Evolutionary conservation across 306 rosid species (phyloP).

Genomic region (Casuarina equisetifolia): DNA sequence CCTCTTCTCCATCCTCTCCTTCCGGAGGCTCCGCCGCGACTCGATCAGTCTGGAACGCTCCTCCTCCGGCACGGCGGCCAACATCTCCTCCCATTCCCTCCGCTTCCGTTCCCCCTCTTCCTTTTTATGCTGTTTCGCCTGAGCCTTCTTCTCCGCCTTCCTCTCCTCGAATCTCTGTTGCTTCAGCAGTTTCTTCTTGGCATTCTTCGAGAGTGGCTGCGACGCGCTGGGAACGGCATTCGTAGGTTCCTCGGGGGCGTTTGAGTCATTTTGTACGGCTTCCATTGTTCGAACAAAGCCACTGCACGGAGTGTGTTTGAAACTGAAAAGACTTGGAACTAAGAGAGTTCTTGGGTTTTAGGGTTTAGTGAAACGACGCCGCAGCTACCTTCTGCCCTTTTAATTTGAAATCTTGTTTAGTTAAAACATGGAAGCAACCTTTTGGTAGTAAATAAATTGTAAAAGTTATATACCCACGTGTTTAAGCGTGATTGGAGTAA

Average conservation of each 20-base stretch:
- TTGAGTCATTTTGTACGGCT: conserved; percentile 20
- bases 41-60: conserved; percentile 68
- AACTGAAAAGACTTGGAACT: neutral
- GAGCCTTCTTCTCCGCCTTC: conserved; percentile 83
- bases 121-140: conserved; percentile 62
- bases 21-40: conserved; percentile 59
- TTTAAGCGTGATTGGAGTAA: too few species aligned
- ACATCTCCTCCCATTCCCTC: conserved; percentile 78
- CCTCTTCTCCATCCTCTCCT: conserved; percentile 79
- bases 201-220: conserved; percentile 56
- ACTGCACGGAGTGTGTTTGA: neutral
- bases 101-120: conserved; percentile 62
- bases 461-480: too few species aligned
- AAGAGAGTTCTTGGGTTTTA: neutral
- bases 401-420: too few species aligned
- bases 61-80: conserved; percentile 52
- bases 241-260: conserved; percentile 1
- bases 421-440: too few species aligned
- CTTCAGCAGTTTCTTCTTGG: conserved; percentile 68
- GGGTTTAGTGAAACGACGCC: neutral
- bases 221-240: neutral
- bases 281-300: conserved; percentile 21
- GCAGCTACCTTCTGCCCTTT: neutral
- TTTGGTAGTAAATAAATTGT: too few species aligned
- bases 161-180: conserved; percentile 72